These are phyloP conservation scores for Fusarium albosuccineum DNA, from an alignment of 2,329 filamentous ascomycete species.

Conservation along the genomic window DNA sequence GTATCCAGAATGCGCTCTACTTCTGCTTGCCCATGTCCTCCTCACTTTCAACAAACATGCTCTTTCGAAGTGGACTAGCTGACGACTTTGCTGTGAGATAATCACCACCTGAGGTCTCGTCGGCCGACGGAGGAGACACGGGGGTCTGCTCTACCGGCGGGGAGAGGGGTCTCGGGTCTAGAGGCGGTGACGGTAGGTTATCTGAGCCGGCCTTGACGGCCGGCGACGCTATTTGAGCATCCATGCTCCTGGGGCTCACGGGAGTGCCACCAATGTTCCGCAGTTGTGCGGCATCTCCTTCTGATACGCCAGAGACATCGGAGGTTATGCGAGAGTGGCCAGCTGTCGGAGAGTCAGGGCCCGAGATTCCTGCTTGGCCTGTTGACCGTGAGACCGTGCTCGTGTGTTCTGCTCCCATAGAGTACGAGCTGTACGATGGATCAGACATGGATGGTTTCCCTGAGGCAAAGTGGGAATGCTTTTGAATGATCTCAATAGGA, in stretches of 20 bases:
- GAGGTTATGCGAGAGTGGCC: conserved; percentile 36
- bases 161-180: conserved; percentile 36
- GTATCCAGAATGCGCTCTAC: conserved; percentile 10
- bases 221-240: conserved; percentile 16
- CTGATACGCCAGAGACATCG: conserved; percentile 40
- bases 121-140: conserved; percentile 48
- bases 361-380: conserved; percentile 23
- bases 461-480: conserved; percentile 45
- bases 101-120: conserved; percentile 44
- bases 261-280: conserved; percentile 28
- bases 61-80: conserved; percentile 51
- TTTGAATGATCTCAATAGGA: conserved; percentile 56
- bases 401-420: conserved; percentile 38
- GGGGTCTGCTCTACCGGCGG: conserved; percentile 38
- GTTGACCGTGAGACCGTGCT: conserved; percentile 49
- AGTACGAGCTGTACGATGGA: conserved; percentile 45
- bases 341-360: conserved; percentile 28
- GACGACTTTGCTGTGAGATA: conserved; percentile 46
- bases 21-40: conserved; percentile 54
- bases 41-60: conserved; percentile 57
- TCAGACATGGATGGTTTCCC: conserved; percentile 35
- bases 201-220: conserved; percentile 18
- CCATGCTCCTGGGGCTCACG: conserved; percentile 38
- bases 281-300: conserved; percentile 38
- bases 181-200: conserved; percentile 29